Evolutionary conservation across 192 early-diverging fungal genomes (phyloP), one percentile per base, ranked within the genome.

Genomic region (Coemansia sp.): DNA sequence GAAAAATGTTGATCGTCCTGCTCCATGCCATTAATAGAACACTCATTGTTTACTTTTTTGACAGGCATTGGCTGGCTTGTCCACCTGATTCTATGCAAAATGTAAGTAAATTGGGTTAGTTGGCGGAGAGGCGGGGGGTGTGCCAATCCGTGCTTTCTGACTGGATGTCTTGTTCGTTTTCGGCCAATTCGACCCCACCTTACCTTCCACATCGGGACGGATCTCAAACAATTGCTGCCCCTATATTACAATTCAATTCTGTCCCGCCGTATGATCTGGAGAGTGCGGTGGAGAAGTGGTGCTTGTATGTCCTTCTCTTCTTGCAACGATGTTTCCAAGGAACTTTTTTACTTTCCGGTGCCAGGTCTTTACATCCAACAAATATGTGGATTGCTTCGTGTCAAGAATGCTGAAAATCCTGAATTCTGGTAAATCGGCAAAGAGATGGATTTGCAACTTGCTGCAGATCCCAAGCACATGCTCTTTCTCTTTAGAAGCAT

Each of bases 81-180:
- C 25, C 45, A 48, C 22, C 45, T 48, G 45, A 48, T 48, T 48
- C 45, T 23, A 23, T 48, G 22, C 23, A 25, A 44, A 20, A 48
- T 48, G 45, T 48, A 48, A 15, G 45, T 48, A 48, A 48, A 48
- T 41, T 11, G 38, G 38, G 15, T 13, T n/a, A n/a, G n/a, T n/a
- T n/a, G n/a, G n/a, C n/a, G n/a, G n/a, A n/a, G n/a, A n/a, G n/a
- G n/a, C n/a, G n/a, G n/a, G n/a, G 38, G 38, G 38, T 41, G 38
- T 41, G 38, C 17, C 38, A 41, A 41, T 41, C 38, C 38, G 15
- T 17, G 15, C 15, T 11, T 17, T 41, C 14, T 41, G 38, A 41
- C 14, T 41, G 38, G 38, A 3, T 17, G 38, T 17, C 38, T 47
- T 48, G 45, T 23, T 48, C 7, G 4, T 41, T 41, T 41, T 41